A percentile compares a stretch with the other conserved stretches of the same genome.
These are phyloP conservation scores for Vanrija humicola DNA, from an alignment of 1,284 basidiomycete genomes.

Conservation along the genomic window DNA sequence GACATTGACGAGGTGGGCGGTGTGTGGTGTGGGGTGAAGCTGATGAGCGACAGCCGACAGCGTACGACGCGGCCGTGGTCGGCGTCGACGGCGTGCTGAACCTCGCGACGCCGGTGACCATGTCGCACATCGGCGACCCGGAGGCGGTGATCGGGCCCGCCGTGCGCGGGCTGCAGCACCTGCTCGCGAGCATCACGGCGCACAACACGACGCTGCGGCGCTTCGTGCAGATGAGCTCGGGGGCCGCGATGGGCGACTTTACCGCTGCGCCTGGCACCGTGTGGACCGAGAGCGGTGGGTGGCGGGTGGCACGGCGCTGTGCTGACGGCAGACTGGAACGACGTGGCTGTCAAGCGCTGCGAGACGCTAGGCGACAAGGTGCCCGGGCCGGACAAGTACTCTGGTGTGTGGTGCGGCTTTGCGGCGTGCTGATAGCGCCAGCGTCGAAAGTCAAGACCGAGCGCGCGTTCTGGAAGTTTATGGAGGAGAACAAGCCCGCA, in stretches of 20 bases:
- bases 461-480: constrained; percentile 32
- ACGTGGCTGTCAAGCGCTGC: neutral
- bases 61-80: constrained; percentile 64
- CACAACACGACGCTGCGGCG: neutral
- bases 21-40: too few relatives aligned
- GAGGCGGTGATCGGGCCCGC: constrained; percentile 2
- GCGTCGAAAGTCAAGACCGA: constrained; percentile 31
- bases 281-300: constrained; percentile 58
- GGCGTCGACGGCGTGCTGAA: constrained; percentile 58
- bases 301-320: neutral
- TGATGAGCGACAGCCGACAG: constrained; percentile 52
- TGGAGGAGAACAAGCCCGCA: neutral
- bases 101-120: constrained; percentile 19
- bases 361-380: constrained; percentile 2
- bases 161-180: neutral
- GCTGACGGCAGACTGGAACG: neutral
- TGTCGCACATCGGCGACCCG: neutral
- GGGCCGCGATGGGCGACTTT: neutral
- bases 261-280: constrained; percentile 34
- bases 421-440: neutral
- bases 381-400: constrained; percentile 6
- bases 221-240: constrained; percentile 10
- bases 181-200: constrained; percentile 1
- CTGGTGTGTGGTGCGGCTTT: constrained; percentile 27
- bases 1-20: neutral